A percentile compares a stretch with the other conserved stretches of the same genome.
phyloP scores from a whole-genome alignment of 148 eudicot genomes.

The Nepenthes gracilis region DNA sequence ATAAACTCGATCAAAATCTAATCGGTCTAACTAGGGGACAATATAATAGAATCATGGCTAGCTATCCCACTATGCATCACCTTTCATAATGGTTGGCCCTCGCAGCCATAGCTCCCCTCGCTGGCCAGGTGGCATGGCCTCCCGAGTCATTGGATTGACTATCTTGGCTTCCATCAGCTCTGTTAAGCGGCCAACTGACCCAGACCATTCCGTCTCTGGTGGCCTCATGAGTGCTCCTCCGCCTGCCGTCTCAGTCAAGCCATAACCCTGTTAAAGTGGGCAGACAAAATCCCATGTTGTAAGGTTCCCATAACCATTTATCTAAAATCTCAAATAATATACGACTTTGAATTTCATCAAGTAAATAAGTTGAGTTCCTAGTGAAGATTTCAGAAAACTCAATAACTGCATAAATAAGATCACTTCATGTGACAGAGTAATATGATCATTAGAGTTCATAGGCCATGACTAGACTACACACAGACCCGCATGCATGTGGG shows the following conservation, averaged over 20 bases:
- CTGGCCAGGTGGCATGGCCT: conserved; percentile 60
- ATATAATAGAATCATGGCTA: background rate
- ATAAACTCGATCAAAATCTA: background rate
- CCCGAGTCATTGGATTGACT: conserved; percentile 63
- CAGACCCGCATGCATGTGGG: too few relatives aligned
- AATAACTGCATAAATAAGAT: too few relatives aligned
- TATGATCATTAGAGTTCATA: too few relatives aligned
- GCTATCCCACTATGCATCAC: conserved; percentile 14
- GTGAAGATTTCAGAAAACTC: too few relatives aligned
- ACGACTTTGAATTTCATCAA: too few relatives aligned
- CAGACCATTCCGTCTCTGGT: conserved; percentile 33
- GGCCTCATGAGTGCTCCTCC: conserved; percentile 29
- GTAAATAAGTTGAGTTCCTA: too few relatives aligned
- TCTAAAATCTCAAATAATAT: too few relatives aligned
- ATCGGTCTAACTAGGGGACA: background rate
- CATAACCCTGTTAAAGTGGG: conserved; percentile 52
- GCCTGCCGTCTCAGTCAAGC: conserved; percentile 73
- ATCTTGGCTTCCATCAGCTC: conserved; percentile 62
- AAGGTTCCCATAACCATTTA: too few relatives aligned
- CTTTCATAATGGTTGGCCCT: conserved; percentile 81
- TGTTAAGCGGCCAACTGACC: conserved; percentile 62
- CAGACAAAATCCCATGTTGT: background rate
- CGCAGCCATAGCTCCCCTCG: conserved; percentile 80
- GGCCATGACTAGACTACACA: too few relatives aligned
- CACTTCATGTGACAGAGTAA: too few relatives aligned